phyloP scores from a whole-genome alignment of 441 rosid species.

The Gossypium gossypioides region DNA sequence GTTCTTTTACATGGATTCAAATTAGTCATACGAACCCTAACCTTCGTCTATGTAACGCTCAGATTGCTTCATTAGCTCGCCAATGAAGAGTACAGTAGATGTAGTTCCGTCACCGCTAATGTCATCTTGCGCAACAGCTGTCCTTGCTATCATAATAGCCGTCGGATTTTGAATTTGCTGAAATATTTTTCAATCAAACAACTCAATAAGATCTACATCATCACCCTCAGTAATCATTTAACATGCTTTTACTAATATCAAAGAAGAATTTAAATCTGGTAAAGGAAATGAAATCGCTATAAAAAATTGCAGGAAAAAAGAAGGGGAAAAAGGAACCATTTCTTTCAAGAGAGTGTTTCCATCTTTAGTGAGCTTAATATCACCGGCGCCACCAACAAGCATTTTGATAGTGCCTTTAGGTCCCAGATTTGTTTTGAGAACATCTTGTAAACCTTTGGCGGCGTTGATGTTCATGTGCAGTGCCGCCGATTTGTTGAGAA shows the following conservation, averaged over 20 bases:
- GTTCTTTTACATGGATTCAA: background rate
- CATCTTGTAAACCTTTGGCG: conserved; percentile 85
- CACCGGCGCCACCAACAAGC: conserved; percentile 98
- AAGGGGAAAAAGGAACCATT: conserved; percentile 39
- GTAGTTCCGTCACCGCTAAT: conserved; percentile 95
- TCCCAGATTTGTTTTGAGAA: conserved; percentile 79
- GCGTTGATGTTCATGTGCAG: conserved; percentile 97
- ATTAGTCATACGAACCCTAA: conserved; percentile 15
- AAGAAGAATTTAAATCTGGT: background rate
- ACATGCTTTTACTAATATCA: background rate
- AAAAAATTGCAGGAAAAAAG: background rate
- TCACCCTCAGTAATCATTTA: background rate
- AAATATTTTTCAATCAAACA: conserved; percentile 17
- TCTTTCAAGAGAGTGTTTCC: conserved; percentile 90
- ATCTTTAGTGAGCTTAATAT: conserved; percentile 90
- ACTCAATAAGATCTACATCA: background rate
- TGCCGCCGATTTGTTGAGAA: conserved; percentile 95
- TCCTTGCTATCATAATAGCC: conserved; percentile 91
- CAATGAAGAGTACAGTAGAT: conserved; percentile 84
- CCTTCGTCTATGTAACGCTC: conserved; percentile 94
- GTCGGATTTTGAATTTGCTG: conserved; percentile 99
- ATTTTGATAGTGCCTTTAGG: conserved; percentile 97
- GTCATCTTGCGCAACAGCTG: conserved; percentile 95
- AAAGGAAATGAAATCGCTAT: background rate
- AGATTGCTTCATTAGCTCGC: conserved; percentile 95